Evolutionary conservation across 202 grass and related monocot genomes (phyloP), one percentile per base, ranked within the genome.

Genomic region (Setaria viridis): DNA sequence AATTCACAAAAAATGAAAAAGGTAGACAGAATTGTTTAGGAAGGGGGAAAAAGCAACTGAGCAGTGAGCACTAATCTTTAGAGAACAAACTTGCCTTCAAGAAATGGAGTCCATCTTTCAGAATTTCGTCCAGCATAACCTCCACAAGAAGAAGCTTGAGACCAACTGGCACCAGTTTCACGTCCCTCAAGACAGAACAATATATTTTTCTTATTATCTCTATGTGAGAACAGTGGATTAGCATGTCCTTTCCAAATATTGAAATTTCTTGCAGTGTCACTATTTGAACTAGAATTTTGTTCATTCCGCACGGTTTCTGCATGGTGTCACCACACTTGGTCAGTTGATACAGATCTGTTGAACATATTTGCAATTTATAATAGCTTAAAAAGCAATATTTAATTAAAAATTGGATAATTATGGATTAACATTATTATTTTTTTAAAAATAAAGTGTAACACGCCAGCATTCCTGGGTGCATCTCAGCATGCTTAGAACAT

Each of bases 171-270:
- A 89, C 96, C 96, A 88, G 76, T 79, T 90, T 99, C 93, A 85
- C 91, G 93, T 67, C 96, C 93, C 74, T 95, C 89, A 54, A 99
- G 74, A 86, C 88, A 95, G 60, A 79, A 78, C 20, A 94, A 62
- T 82, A 99, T 92, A 49, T 88, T 99, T 89, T 91, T 92, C 80
- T 80, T 92, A 79, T 68, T 88, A 71, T 83, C 70, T 89, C 79
- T 84, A 48, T 80, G 81, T 68, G 74, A 81, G 51, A 58, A 89
- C 25, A 15, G 53, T 64, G 89, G 84, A 89, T 85, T 80, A 84
- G 46, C 76, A 86, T 95, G 91, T 55, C 96, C 91, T 85, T 87
- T 99, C 96, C 96, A 99, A 82, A 95, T 92, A 91, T 87, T 86
- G 68, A 37, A 66, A 74, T 77, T 89, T 84, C 87, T 89, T 81